Evolutionary conservation across 2,329 filamentous ascomycete genomes (phyloP).

Genomic region (Allantophomopsis lycopodina): DNA sequence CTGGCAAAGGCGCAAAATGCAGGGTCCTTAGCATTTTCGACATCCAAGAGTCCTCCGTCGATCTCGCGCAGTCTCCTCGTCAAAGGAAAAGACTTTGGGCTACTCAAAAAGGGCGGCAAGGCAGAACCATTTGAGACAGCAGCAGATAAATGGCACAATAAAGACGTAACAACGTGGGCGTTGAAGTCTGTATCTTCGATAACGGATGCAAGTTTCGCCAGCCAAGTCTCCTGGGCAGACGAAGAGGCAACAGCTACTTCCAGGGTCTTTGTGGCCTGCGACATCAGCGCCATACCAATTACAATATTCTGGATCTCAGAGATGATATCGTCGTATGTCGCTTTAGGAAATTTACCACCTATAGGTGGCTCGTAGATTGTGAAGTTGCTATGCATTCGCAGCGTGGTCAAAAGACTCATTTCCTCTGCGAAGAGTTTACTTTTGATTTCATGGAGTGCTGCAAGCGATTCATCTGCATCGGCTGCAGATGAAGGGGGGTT

Average conservation of each 20-base stretch:
- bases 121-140: conserved; percentile 50
- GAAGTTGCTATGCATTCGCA: conserved; percentile 46
- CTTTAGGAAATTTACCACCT: conserved; percentile 51
- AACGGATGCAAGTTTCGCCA: conserved; percentile 20
- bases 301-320: conserved; percentile 7
- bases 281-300: conserved; percentile 1
- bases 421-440: conserved; percentile 44
- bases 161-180: conserved; percentile 49
- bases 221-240: conserved; percentile 31
- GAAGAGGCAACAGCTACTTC: too few species aligned
- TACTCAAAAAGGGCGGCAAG: conserved; percentile 52
- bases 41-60: conserved; percentile 41
- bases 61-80: conserved; percentile 39
- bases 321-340: conserved; percentile 4
- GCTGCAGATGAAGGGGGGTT: neutral
- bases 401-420: conserved; percentile 43
- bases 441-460: conserved; percentile 29
- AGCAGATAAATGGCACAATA: conserved; percentile 54
- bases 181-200: conserved; percentile 39
- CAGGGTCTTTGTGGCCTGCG: conserved; percentile 2
- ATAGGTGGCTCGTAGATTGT: conserved; percentile 55
- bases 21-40: conserved; percentile 51
- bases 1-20: conserved; percentile 63
- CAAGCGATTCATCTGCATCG: neutral
- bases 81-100: conserved; percentile 45